phyloP scores from a whole-genome alignment of 2,329 filamentous ascomycete genomes.

The Pyrenophora seminiperda region DNA sequence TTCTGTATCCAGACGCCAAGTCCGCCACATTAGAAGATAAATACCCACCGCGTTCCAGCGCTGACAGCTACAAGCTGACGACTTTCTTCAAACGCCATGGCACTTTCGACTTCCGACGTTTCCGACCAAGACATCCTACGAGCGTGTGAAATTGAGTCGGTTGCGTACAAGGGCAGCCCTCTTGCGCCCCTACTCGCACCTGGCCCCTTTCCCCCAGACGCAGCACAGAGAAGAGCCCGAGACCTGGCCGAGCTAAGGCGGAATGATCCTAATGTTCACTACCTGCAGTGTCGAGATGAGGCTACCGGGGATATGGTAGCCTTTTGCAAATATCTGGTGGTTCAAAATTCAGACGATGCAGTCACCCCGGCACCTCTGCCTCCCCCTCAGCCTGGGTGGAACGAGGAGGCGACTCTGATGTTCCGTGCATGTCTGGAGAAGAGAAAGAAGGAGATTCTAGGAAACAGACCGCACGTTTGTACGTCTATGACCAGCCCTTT shows the following conservation, averaged over 20 bases:
- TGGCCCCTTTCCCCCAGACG: conserved; percentile 30
- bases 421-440: conserved; percentile 29
- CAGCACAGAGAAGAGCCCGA: conserved; percentile 9
- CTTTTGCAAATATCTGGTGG: conserved; percentile 40
- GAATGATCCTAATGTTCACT: conserved; percentile 17
- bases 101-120: conserved; percentile 28
- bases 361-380: conserved; percentile 16
- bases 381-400: conserved; percentile 23
- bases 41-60: too few relatives aligned
- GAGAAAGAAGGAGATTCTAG: conserved; percentile 29
- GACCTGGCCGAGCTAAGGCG: conserved; percentile 18
- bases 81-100: conserved; percentile 18
- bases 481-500: not conserved
- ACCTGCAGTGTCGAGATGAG: conserved; percentile 34
- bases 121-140: conserved; percentile 32
- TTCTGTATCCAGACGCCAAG: too few relatives aligned
- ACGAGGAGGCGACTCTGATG: conserved; percentile 30
- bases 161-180: conserved; percentile 27
- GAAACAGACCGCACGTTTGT: conserved; percentile 33
- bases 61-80: too few relatives aligned
- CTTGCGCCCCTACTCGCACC: conserved; percentile 31
- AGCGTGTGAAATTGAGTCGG: conserved; percentile 27
- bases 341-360: conserved; percentile 23
- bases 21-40: too few relatives aligned
- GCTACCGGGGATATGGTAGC: conserved; percentile 33